Evolutionary conservation across 2,329 filamentous ascomycete genomes (phyloP).

Genomic region (Fusarium illudens): DNA sequence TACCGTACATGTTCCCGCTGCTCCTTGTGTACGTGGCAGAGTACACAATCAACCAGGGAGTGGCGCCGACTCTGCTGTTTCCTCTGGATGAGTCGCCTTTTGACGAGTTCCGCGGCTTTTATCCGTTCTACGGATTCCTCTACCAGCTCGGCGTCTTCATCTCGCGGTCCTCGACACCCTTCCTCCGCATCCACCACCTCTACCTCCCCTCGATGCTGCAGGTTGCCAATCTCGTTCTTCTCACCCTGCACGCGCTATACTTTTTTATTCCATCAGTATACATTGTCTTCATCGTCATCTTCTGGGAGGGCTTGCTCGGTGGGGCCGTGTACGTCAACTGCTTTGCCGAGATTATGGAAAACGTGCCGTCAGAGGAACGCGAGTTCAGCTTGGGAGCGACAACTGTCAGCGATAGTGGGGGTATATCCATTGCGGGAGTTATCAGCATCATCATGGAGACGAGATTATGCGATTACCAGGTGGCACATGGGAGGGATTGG

Average conservation of each 20-base stretch:
- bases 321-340: constrained; percentile 96
- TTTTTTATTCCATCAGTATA: constrained; percentile 87
- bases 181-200: constrained; percentile 80
- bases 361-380: constrained; percentile 76
- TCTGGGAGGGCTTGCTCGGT: constrained; percentile 94
- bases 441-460: constrained; percentile 85
- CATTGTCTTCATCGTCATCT: constrained; percentile 82
- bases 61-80: constrained; percentile 89
- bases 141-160: constrained; percentile 97
- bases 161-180: constrained; percentile 89
- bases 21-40: constrained; percentile 94
- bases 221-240: constrained; percentile 75
- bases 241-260: constrained; percentile 79
- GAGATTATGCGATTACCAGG: constrained; percentile 84
- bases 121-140: constrained; percentile 92
- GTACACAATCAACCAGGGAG: constrained; percentile 97
- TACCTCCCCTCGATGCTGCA: constrained; percentile 87
- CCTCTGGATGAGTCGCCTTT: constrained; percentile 82
- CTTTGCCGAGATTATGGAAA: constrained; percentile 92
- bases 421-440: constrained; percentile 89
- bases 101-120: constrained; percentile 82
- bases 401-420: constrained; percentile 89
- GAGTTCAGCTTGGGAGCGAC: constrained; percentile 93
- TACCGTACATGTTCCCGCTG: constrained; percentile 88
- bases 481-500: constrained; percentile 78